Percentiles rank a stretch among this genome's conserved stretches.
These are phyloP conservation scores for Phytophthora pini DNA, from an alignment of 352 stramenopile genomes.

Conservation along the genomic window DNA sequence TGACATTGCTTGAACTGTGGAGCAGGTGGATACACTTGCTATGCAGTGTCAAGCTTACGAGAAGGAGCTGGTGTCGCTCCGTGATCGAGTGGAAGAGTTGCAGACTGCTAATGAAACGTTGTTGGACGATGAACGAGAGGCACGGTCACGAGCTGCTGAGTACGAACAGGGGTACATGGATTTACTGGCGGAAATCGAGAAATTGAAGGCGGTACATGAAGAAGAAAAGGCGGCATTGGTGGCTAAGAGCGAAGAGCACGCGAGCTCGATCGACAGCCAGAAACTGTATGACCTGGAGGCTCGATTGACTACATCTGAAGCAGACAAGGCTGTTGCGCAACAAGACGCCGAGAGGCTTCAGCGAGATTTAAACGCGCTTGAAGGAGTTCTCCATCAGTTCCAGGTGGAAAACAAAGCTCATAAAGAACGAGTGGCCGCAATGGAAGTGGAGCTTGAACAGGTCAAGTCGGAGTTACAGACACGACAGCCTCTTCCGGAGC, in stretches of 20 bases:
- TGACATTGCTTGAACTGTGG: conserved; percentile 9
- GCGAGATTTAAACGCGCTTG: conserved; percentile 57
- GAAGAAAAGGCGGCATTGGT: conserved; percentile 60
- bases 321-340: conserved; percentile 64
- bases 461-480: conserved; percentile 29
- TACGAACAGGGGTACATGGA: conserved; percentile 77
- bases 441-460: conserved; percentile 56
- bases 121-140: conserved; percentile 47
- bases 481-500: conserved; percentile 9
- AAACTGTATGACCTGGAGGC: conserved; percentile 71
- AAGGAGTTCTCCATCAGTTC: conserved; percentile 73
- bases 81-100: conserved; percentile 37
- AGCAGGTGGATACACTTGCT: conserved; percentile 51
- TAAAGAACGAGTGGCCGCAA: conserved; percentile 49
- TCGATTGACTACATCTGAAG: conserved; percentile 55
- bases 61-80: conserved; percentile 41
- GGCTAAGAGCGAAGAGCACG: conserved; percentile 54
- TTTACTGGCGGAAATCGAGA: conserved; percentile 60
- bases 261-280: conserved; percentile 59
- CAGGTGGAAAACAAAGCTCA: conserved; percentile 62
- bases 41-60: conserved; percentile 46
- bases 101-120: conserved; percentile 45
- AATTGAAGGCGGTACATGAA: conserved; percentile 50
- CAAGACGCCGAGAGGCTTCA: conserved; percentile 68
- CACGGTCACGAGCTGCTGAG: conserved; percentile 51